A percentile compares a stretch with the other conserved stretches of the same genome.
Evolutionary conservation across 2,329 filamentous ascomycete genomes (phyloP).

Genomic region (Neonectria hederae): DNA sequence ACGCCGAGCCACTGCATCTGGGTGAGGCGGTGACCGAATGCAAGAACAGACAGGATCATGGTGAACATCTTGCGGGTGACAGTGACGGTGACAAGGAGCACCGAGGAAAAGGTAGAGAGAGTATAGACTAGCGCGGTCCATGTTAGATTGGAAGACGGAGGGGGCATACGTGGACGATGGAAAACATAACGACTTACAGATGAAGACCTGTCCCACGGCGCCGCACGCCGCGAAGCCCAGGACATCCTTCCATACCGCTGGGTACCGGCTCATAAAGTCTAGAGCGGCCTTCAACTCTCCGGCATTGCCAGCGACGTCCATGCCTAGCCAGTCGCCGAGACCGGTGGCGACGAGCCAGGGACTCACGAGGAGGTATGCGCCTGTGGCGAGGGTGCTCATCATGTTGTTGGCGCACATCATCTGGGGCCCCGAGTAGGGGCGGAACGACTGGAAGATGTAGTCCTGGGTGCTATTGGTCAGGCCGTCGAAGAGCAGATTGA

Average conservation of each 20-base stretch:
- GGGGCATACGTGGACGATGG: not conserved
- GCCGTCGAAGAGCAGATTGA: constrained; percentile 95
- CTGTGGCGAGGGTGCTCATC: constrained; percentile 82
- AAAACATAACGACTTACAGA: constrained; percentile 65
- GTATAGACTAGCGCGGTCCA: constrained; percentile 74
- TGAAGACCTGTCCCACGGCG: constrained; percentile 94
- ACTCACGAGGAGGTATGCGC: constrained; percentile 77
- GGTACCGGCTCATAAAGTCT: constrained; percentile 81
- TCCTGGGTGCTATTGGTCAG: constrained; percentile 97
- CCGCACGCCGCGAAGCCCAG: constrained; percentile 90
- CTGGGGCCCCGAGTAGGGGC: constrained; percentile 87
- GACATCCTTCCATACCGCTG: constrained; percentile 85
- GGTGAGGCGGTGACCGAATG: constrained; percentile 88
- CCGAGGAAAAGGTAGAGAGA: constrained; percentile 87
- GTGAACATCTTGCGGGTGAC: constrained; percentile 99
- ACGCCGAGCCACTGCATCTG: constrained; percentile 96
- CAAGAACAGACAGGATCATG: constrained; percentile 95
- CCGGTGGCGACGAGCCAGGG: constrained; percentile 80
- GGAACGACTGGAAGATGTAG: constrained; percentile 85
- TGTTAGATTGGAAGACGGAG: constrained; percentile 32
- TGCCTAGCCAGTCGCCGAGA: constrained; percentile 71
- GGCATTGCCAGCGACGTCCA: constrained; percentile 70
- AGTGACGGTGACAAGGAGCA: constrained; percentile 94
- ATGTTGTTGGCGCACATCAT: constrained; percentile 99
- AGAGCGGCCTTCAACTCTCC: constrained; percentile 84